phyloP scores from a whole-genome alignment of 257 asterid genomes.

The Jaltomata sinuosa region DNA sequence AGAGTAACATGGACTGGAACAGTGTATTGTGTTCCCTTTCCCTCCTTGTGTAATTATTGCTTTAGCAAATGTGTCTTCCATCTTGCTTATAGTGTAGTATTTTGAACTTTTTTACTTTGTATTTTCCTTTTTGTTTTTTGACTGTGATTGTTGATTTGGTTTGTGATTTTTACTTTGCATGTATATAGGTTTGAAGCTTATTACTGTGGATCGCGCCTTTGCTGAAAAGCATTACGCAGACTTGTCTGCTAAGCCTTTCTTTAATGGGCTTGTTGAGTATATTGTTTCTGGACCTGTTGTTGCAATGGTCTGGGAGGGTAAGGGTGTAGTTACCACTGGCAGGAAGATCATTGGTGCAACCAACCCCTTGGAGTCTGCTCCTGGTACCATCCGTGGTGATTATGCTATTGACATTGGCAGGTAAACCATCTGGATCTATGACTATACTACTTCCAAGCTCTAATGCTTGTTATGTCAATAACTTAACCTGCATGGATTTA shows the following conservation, averaged over 20 bases:
- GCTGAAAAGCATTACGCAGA: constrained; percentile 95
- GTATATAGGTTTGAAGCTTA: constrained; percentile 62
- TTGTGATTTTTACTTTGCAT: neutral
- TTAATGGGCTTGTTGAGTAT: constrained; percentile 74
- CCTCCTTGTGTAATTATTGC: neutral
- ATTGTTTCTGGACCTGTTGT: constrained; percentile 92
- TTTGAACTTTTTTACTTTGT: neutral
- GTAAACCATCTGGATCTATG: constrained; percentile 10
- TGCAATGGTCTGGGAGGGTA: constrained; percentile 99
- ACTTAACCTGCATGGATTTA: neutral
- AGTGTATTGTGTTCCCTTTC: neutral
- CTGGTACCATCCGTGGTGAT: constrained; percentile 97
- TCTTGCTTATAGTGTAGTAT: neutral
- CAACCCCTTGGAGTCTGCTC: constrained; percentile 87
- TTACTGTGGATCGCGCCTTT: constrained; percentile 71
- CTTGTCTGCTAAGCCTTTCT: constrained; percentile 86
- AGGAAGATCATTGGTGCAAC: constrained; percentile 96
- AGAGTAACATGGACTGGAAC: neutral
- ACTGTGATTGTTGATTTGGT: neutral
- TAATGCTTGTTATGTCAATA: neutral
- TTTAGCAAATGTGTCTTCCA: neutral
- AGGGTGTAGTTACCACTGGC: constrained; percentile 78
- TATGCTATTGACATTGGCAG: constrained; percentile 86
- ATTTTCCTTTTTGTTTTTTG: neutral
- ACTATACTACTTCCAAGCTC: neutral